Base-by-base conservation (phyloP, 1,139 yeast genomes). In the Pichia kudriavzevii region DNA sequence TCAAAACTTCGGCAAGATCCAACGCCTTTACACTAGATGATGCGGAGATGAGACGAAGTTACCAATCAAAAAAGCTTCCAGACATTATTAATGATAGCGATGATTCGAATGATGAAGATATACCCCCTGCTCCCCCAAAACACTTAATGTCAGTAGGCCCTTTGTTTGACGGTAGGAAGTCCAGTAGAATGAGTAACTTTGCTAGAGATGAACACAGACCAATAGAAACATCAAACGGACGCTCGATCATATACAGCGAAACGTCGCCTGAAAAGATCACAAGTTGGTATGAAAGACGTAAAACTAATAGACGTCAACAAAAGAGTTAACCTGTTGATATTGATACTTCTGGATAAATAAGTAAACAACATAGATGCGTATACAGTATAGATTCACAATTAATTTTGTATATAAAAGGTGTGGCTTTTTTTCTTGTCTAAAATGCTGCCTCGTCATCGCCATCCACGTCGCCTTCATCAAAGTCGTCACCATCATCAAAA, bases 401-500 rank as follows among this genome's bases (percentile, higher is more conserved):
- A n/a, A n/a, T n/a, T n/a, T n/a, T n/a, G n/a, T n/a, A n/a, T n/a
- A n/a, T n/a, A n/a, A n/a, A n/a, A n/a, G n/a, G n/a, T n/a, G n/a
- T n/a, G n/a, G n/a, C 7, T 22, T 11, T 8, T 11, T 22, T 8
- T 7, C 7, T 17, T 7, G 5, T 4, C 36, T 56, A 80, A 47
- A 79, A 80, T 3, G 85, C 88, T 16, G 88, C 88, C 45, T 72
- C 80, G 32, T 69, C 75, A 34, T 68, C 72, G 36, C 63, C 67
- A 30, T 65, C 77, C n/a, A n/a, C n/a, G 38, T 70, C 78, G 18
- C 66, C 76, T 10, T 66, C 72, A 36, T 64, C 71, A 15, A 71
- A 72, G 34, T 55, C 61, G 44, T 63, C 66, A 39, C 77, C 77
- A 48, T 73, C 79, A 39, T 75, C 78, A 49, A 75, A 74, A 49